These are phyloP conservation scores for Phytophthora uliginosa DNA, from an alignment of 352 stramenopile species.

Conservation along the genomic window DNA sequence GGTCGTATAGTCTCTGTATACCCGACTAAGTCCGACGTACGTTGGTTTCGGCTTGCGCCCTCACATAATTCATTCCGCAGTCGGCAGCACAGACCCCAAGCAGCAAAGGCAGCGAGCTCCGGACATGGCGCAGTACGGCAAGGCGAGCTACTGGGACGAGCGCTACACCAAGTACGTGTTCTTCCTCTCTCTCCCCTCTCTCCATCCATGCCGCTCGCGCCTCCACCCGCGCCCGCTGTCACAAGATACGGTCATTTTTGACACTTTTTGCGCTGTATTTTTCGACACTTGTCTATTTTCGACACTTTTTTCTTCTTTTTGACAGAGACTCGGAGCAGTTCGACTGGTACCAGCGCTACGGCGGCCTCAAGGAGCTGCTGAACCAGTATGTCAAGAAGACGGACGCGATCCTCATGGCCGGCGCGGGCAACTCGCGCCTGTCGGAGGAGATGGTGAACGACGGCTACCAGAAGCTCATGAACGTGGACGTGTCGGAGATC, in stretches of 20 bases:
- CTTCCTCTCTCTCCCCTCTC: background rate
- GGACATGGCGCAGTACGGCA: slow-evolving; percentile 93
- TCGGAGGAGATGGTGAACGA: slow-evolving; percentile 98
- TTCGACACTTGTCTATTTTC: slow-evolving; percentile 6
- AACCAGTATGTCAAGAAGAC: slow-evolving; percentile 96
- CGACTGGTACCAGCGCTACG: slow-evolving; percentile 96
- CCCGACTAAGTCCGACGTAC: background rate
- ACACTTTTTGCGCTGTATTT: background rate
- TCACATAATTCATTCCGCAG: background rate
- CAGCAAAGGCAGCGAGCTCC: background rate
- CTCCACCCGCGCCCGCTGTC: background rate
- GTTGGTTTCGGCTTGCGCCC: background rate
- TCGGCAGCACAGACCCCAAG: background rate
- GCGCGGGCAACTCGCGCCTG: slow-evolving; percentile 94
- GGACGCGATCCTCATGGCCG: slow-evolving; percentile 94
- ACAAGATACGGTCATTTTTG: slow-evolving; percentile 4
- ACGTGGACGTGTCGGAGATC: slow-evolving; percentile 97
- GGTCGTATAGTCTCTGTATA: background rate
- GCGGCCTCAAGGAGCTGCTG: slow-evolving; percentile 91
- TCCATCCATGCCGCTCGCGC: background rate
- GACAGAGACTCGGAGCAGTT: slow-evolving; percentile 94
- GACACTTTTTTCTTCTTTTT: slow-evolving; percentile 2
- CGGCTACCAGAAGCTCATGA: slow-evolving; percentile 95
- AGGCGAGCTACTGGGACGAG: slow-evolving; percentile 96
- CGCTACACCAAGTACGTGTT: slow-evolving; percentile 93